Conservation (phyloP, 305 asterid species). For the Striga hermonthica region DNA sequence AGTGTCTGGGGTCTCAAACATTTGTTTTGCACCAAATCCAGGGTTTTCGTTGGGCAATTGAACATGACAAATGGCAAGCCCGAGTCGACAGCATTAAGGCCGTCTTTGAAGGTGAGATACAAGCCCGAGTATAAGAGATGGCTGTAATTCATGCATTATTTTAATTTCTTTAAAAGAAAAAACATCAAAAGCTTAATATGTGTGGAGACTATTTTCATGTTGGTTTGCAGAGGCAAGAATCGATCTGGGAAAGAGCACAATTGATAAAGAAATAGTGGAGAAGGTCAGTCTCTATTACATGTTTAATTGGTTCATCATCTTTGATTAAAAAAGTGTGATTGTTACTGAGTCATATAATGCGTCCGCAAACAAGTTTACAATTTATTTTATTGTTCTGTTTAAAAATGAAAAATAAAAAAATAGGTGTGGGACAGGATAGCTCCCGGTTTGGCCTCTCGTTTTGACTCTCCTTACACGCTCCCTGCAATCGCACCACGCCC, state of each 20-base stretch:
- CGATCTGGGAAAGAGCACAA: constrained; percentile 59
- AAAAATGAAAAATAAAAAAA: background rate
- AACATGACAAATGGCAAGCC: constrained; percentile 79
- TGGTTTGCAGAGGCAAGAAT: constrained; percentile 68
- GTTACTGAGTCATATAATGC: background rate
- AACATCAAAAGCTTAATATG: background rate
- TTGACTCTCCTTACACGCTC: constrained; percentile 71
- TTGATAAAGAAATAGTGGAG: constrained; percentile 77
- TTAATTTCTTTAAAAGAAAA: background rate
- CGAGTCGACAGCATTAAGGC: constrained; percentile 83
- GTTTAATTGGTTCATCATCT: constrained; percentile 15
- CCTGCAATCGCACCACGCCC: constrained; percentile 81
- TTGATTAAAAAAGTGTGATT: background rate
- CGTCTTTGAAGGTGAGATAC: constrained; percentile 70
- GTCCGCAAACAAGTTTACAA: background rate
- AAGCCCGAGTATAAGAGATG: background rate
- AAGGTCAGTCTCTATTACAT: constrained; percentile 49
- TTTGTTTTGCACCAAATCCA: constrained; percentile 21
- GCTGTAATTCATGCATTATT: background rate
- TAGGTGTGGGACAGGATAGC: constrained; percentile 96
- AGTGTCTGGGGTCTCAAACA: constrained; percentile 25
- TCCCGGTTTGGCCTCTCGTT: constrained; percentile 71
- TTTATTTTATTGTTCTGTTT: too few relatives aligned
- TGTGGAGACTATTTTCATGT: constrained; percentile 13
- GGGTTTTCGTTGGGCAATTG: constrained; percentile 96